phyloP scores from a whole-genome alignment of 306 rosid species.

The Alnus rubra region DNA sequence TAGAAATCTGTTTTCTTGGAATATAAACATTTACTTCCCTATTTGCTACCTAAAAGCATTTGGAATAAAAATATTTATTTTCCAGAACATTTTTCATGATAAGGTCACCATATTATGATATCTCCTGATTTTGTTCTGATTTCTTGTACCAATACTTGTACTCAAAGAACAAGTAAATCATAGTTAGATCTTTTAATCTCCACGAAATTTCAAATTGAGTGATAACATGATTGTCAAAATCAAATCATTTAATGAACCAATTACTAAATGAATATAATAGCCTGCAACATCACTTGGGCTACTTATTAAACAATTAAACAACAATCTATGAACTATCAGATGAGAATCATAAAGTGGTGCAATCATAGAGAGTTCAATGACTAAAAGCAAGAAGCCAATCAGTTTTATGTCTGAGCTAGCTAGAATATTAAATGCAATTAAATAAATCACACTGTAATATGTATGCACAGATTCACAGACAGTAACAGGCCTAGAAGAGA shows the following conservation, averaged over 20 bases:
- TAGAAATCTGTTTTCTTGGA: neutral
- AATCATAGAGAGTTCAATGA: conserved; percentile 1
- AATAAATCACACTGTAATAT: conserved; percentile 14
- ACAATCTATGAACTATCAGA: neutral
- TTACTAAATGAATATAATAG: neutral
- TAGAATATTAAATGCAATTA: neutral
- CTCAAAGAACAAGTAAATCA: neutral
- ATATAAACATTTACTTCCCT: neutral
- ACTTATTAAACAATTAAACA: neutral
- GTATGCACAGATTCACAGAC: too few relatives aligned
- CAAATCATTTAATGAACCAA: neutral
- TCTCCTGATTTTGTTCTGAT: neutral
- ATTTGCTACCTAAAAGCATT: neutral
- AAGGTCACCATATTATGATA: neutral
- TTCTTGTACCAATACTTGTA: neutral
- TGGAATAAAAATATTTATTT: neutral
- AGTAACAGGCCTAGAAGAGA: conserved; percentile 2
- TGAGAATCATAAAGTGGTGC: neutral
- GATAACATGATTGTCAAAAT: neutral
- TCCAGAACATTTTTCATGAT: neutral
- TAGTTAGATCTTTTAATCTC: neutral
- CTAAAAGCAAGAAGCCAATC: neutral
- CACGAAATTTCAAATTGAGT: neutral
- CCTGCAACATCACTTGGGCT: neutral
- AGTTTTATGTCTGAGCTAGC: neutral